These are phyloP conservation scores for Phyllosticta citrichinensis DNA, from an alignment of 2,329 filamentous ascomycete species.

Conservation along the genomic window DNA sequence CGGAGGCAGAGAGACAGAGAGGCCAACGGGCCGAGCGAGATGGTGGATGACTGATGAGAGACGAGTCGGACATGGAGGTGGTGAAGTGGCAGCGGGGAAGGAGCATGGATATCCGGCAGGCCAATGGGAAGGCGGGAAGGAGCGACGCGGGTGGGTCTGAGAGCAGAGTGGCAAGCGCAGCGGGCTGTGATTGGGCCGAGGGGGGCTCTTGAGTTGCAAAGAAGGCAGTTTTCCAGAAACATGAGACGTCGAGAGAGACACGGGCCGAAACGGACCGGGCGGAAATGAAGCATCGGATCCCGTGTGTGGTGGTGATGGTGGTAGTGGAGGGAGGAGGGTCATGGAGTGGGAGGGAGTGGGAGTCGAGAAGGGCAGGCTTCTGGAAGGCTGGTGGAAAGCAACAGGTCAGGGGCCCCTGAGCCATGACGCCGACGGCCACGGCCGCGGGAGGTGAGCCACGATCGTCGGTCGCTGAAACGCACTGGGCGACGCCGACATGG, in stretches of 20 bases:
- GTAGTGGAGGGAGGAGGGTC: no score
- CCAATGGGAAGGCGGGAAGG: not conserved
- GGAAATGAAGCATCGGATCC: constrained; percentile 20
- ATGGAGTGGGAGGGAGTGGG: constrained; percentile 11
- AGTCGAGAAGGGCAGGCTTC: constrained; percentile 18
- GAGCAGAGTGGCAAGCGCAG: not conserved
- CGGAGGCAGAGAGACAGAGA: not conserved
- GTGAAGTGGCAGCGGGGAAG: not conserved
- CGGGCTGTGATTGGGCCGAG: not conserved
- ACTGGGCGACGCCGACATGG: constrained; percentile 13
- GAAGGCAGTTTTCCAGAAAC: constrained; percentile 29
- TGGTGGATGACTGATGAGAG: not conserved
- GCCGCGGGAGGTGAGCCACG: constrained; percentile 12
- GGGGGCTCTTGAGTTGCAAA: not conserved
- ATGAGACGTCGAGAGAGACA: constrained; percentile 20
- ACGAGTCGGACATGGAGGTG: no score
- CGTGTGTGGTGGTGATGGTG: not conserved
- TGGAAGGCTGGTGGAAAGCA: constrained; percentile 20
- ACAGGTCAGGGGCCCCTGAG: constrained; percentile 20
- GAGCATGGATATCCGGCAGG: not conserved
- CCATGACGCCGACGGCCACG: constrained; percentile 5
- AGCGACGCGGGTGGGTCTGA: not conserved
- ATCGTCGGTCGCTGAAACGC: constrained; percentile 11
- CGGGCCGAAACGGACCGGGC: constrained; percentile 16
- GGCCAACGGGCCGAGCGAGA: not conserved